phyloP scores from a whole-genome alignment of 2,329 filamentous ascomycete species.

The Penicillium psychrosexuale region DNA sequence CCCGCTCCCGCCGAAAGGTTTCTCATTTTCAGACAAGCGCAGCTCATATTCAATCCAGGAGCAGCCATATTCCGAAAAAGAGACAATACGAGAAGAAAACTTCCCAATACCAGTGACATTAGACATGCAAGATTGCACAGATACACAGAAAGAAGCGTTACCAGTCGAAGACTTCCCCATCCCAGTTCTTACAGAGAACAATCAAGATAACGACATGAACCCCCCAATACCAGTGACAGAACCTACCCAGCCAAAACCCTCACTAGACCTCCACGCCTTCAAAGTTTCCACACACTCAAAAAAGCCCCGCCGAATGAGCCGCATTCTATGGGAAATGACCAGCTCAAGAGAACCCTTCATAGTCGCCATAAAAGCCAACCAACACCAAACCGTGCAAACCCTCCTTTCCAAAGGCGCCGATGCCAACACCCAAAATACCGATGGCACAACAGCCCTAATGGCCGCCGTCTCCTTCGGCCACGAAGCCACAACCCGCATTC shows the following conservation, averaged over 20 bases:
- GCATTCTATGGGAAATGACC: neutral
- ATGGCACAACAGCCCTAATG: conserved; percentile 17
- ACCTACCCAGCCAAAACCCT: neutral
- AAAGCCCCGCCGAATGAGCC: neutral
- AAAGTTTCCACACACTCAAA: neutral
- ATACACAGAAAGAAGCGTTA: conserved; percentile 5
- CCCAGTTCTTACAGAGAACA: neutral
- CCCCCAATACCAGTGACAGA: neutral
- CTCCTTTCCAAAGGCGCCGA: conserved; percentile 16
- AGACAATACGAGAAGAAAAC: conserved; percentile 5
- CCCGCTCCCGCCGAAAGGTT: neutral
- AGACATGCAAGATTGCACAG: conserved; percentile 3
- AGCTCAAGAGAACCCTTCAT: conserved; percentile 15
- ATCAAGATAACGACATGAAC: neutral
- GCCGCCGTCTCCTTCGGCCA: conserved; percentile 13
- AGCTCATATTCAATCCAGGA: neutral
- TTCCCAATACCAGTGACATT: conserved; percentile 13
- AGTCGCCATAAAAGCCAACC: conserved; percentile 5
- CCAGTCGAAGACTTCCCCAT: conserved; percentile 11
- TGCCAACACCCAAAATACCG: conserved; percentile 6
- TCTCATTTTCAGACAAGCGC: neutral
- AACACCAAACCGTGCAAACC: neutral
- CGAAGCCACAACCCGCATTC: conserved; percentile 8
- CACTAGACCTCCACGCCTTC: neutral
- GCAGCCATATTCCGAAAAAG: conserved; percentile 1